Evolutionary conservation across 192 early-diverging fungal species (phyloP), one percentile per base, ranked within the genome.

Genomic region (Coemansia sp.): DNA sequence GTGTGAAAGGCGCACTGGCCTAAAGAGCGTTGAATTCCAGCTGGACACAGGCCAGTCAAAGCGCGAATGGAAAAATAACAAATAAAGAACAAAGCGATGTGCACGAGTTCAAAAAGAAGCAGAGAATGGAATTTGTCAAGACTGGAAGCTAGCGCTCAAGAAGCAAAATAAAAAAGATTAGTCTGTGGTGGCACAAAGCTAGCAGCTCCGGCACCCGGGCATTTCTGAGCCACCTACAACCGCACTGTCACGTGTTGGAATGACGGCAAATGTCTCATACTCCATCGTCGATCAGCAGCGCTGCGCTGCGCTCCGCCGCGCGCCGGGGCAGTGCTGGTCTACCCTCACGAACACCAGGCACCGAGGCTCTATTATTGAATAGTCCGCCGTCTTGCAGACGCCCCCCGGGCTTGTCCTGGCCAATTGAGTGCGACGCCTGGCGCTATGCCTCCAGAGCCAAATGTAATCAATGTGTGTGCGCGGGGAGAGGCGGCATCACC

Each of bases 1-100:
- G 65, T 92, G 91, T 22, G 19, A 11, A 29, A 54, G 12, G 51
- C 25, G 14, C 4, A 38, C 10, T 43, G 45, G n/a, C 24, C 60
- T 31, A 25, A 22, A 9, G 22, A 8, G 14, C 51, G 27, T n/a
- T 31, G 27, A 54, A 54, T 54, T 54, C 51, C 27, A 32, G 51
- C 27, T 54, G 2, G 60, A 41, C 60, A 62, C 60, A 22, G 42
- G 40, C 29, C 42, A 62, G 40, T 32, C 45, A 62, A 31, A 15
- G 42, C 27, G 14, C 38, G 12, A 60, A n/a, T 22, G 38, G 6
- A 15, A 40, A 7, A 22, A 24, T 59, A n/a, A 6, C 20, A 41
- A 15, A 43, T 27, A 43, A 40, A 10, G 22, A 17, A 37, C 12
- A 46, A 17, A 42, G 24, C 15, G 60, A 61, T 43, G 27, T 61